Evolutionary conservation across 192 early-diverging fungal genomes (phyloP).

Genomic region (Pilaira anomala): DNA sequence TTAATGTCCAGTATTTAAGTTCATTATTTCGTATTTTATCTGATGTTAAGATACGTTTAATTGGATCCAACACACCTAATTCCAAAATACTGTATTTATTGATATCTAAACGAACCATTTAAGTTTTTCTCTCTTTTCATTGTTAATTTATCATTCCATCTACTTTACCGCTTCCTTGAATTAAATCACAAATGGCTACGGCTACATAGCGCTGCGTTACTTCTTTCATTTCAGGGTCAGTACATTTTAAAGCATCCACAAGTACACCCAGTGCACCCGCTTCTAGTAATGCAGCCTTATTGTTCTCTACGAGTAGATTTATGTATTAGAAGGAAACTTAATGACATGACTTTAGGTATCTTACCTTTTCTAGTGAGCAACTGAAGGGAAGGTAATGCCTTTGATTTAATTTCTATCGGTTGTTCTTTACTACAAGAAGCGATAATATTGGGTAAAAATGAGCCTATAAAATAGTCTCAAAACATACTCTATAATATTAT

Average conservation of each 20-base stretch:
- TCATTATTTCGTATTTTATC: conserved; percentile 62
- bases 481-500: background rate
- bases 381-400: conserved; percentile 64
- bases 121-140: background rate
- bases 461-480: conserved; percentile 32
- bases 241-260: conserved; percentile 45
- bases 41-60: conserved; percentile 54
- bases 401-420: conserved; percentile 45
- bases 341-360: background rate
- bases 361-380: conserved; percentile 62
- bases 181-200: conserved; percentile 66
- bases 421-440: conserved; percentile 46
- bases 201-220: conserved; percentile 61
- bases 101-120: conserved; percentile 39
- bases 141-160: background rate
- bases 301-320: conserved; percentile 47
- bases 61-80: conserved; percentile 57
- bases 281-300: conserved; percentile 50
- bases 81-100: conserved; percentile 58
- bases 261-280: conserved; percentile 61
- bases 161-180: conserved; percentile 52
- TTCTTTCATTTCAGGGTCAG: conserved; percentile 49
- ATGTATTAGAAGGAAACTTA: conserved; percentile 4
- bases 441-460: conserved; percentile 55
- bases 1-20: conserved; percentile 75